Conservation (phyloP, 768 basidiomycete genomes). For the Arthromyces matolae region DNA sequence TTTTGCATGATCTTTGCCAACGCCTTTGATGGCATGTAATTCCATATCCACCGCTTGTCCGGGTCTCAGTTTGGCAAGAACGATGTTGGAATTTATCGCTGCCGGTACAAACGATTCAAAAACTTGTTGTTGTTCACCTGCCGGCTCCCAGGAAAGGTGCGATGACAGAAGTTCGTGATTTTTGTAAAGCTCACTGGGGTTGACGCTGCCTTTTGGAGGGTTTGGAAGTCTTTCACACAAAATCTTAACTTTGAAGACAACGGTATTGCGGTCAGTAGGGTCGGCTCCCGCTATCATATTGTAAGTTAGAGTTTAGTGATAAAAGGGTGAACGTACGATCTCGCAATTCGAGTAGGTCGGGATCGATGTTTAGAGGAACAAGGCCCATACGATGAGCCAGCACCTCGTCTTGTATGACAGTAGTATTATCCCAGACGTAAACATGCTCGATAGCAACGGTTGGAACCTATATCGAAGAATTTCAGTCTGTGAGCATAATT, state of each 20-base stretch:
- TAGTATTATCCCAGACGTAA: constrained; percentile 93
- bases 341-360: constrained; percentile 62
- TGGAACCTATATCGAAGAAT: constrained; percentile 60
- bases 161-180: constrained; percentile 68
- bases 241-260: constrained; percentile 78
- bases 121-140: constrained; percentile 72
- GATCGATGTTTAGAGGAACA: constrained; percentile 85
- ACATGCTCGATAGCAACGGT: constrained; percentile 87
- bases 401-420: constrained; percentile 91
- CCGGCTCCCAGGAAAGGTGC: constrained; percentile 72
- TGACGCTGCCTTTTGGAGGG: constrained; percentile 48
- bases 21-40: constrained; percentile 87
- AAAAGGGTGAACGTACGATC: constrained; percentile 22
- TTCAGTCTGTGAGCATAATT: not conserved
- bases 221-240: constrained; percentile 60
- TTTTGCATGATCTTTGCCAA: constrained; percentile 94
- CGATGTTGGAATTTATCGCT: constrained; percentile 77
- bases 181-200: constrained; percentile 64
- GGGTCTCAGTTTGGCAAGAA: constrained; percentile 87
- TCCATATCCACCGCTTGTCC: constrained; percentile 86
- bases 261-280: constrained; percentile 79
- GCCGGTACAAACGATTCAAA: constrained; percentile 61
- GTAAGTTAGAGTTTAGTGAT: not conserved
- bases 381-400: constrained; percentile 90
- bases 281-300: constrained; percentile 52